A percentile compares a stretch with the other conserved stretches of the same genome.
Conservation (phyloP, 2,329 filamentous ascomycete genomes). For the Pseudogymnoascus sp. region DNA sequence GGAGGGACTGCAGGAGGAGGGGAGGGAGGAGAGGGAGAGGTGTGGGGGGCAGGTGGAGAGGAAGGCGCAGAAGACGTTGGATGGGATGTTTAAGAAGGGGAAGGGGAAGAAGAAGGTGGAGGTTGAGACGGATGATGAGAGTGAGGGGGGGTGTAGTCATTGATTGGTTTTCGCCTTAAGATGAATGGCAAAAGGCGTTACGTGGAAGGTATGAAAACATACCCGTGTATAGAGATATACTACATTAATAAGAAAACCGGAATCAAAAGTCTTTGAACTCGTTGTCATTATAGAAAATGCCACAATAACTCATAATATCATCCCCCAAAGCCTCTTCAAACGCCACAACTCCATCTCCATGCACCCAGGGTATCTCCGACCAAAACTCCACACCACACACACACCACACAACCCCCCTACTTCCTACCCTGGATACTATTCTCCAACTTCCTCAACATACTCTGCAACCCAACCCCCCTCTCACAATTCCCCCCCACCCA, state of each 20-base stretch:
- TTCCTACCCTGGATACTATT: slow-evolving; percentile 17
- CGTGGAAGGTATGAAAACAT: neutral
- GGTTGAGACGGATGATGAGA: slow-evolving; percentile 17
- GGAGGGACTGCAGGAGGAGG: slow-evolving; percentile 54
- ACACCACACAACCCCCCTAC: neutral
- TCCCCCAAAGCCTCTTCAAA: neutral
- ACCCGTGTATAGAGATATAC: neutral
- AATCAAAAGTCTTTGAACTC: neutral
- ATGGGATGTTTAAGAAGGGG: slow-evolving; percentile 32
- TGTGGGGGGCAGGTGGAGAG: slow-evolving; percentile 72
- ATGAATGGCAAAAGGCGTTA: neutral
- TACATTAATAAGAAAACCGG: neutral
- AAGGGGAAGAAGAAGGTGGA: slow-evolving; percentile 29
- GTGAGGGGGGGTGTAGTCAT: slow-evolving; percentile 23
- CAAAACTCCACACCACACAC: neutral
- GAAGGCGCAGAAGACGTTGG: slow-evolving; percentile 44
- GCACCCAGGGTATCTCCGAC: neutral
- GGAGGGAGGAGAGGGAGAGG: slow-evolving; percentile 62
- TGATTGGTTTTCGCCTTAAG: slow-evolving; percentile 12
- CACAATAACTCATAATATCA: neutral
- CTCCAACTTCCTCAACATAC: slow-evolving; percentile 56
- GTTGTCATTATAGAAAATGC: neutral
- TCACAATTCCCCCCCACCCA: slow-evolving; percentile 79
- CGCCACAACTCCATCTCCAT: neutral
- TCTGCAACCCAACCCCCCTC: slow-evolving; percentile 66